Conservation (phyloP, 2,329 filamentous ascomycete species). For the Claviceps capensis region DNA sequence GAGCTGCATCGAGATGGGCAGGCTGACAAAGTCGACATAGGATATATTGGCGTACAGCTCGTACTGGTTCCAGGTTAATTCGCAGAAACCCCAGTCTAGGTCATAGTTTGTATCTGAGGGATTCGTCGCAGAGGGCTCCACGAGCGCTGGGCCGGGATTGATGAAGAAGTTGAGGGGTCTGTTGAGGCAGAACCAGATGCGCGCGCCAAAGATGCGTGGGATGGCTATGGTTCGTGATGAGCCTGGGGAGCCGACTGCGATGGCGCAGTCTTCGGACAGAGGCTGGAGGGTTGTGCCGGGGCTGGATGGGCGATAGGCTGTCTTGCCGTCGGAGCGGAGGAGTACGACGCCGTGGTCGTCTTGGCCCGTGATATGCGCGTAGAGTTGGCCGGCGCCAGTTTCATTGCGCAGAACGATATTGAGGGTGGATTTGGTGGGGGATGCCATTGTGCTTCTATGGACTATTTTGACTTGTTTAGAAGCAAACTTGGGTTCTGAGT, state of each 20-base stretch:
- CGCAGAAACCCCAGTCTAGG: slow-evolving; percentile 52
- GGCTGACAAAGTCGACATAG: slow-evolving; percentile 61
- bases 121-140: slow-evolving; percentile 63
- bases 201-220: slow-evolving; percentile 55
- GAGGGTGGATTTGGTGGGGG: slow-evolving; percentile 31
- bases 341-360: slow-evolving; percentile 47
- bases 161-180: slow-evolving; percentile 51
- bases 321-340: slow-evolving; percentile 51
- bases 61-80: slow-evolving; percentile 50
- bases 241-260: slow-evolving; percentile 49
- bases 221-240: slow-evolving; percentile 46
- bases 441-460: slow-evolving; percentile 5
- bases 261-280: slow-evolving; percentile 45
- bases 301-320: slow-evolving; percentile 49
- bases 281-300: slow-evolving; percentile 36
- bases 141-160: slow-evolving; percentile 58
- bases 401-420: slow-evolving; percentile 52
- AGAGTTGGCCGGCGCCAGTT: slow-evolving; percentile 41
- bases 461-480: too few relatives aligned
- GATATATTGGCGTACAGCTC: slow-evolving; percentile 57
- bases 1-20: slow-evolving; percentile 47
- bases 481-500: too few relatives aligned
- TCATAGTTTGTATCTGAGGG: slow-evolving; percentile 46
- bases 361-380: slow-evolving; percentile 56
- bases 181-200: slow-evolving; percentile 57